Evolutionary conservation across 2,329 filamentous ascomycete genomes (phyloP), one percentile per base, ranked within the genome.

Genomic region (Fusarium pilosicola): DNA sequence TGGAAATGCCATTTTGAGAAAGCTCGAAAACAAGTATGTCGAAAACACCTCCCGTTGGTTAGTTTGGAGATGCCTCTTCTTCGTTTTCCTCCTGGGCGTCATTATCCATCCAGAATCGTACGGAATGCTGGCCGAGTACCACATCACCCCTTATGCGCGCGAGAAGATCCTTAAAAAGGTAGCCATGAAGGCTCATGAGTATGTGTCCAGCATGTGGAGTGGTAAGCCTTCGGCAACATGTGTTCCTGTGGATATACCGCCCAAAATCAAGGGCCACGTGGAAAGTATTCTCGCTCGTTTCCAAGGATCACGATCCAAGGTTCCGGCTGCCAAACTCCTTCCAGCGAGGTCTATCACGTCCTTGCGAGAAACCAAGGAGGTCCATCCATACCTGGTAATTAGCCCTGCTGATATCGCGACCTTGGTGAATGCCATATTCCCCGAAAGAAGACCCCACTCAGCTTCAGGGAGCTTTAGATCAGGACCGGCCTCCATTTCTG

Each of bases 51-150:
- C 94, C 71, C 91, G 91, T 76, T 97, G 95, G 85, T 89, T 98
- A 74, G 91, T 98, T 72, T 94, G 92, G 77, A 93, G 95, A 80
- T 99, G 96, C 91, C 91, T 98, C 71, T 97, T 98, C 81, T 93
- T 94, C 71, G 92, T 92, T 58, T 98, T 96, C 82, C 86, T 98
- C 41, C 88, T 94, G 52, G 92, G 93, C 76, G 92, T 94, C 60
- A 90, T 98, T 78, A 93, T 94, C 54, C 93, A 96, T 78, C 96
- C 96, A 17, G 96, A 99, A 88, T 95, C 88, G 59, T 88, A 90
- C 75, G 89, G 90, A 62, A 90, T 93, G 84, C 92, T 98, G 85
- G 89, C 94, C 64, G 94, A 97, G 77, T 96, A 97, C 81, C 94
- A 97, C 83, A 94, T 98, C 77, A 95, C 93, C 56, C 94, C 97